Percentiles rank a stretch among this genome's conserved stretches.
Conservation (phyloP, 768 basidiomycete species). For the Kwoniella heveanensis region DNA sequence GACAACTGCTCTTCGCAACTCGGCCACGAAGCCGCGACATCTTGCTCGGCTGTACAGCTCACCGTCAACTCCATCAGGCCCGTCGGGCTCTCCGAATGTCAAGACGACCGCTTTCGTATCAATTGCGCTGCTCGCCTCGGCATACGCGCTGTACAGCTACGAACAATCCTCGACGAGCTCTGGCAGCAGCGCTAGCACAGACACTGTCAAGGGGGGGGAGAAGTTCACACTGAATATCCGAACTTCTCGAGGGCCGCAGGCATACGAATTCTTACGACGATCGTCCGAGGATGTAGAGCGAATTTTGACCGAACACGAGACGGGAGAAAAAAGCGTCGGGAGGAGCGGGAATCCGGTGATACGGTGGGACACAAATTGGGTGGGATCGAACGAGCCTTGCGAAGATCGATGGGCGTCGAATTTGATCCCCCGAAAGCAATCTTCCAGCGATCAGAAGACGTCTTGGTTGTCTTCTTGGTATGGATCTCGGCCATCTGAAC, state of each 20-base stretch:
- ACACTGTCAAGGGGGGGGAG: slow-evolving; percentile 3
- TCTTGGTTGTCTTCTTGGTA: neutral
- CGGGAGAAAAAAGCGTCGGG: slow-evolving; percentile 10
- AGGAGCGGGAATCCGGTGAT: slow-evolving; percentile 43
- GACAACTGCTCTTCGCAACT: neutral
- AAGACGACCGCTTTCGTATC: slow-evolving; percentile 22
- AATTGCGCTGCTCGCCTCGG: slow-evolving; percentile 25
- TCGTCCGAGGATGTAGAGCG: slow-evolving; percentile 30
- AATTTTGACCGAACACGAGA: slow-evolving; percentile 35
- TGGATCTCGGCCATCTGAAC: slow-evolving; percentile 5
- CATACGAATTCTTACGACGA: slow-evolving; percentile 31
- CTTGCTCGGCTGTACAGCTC: slow-evolving; percentile 10
- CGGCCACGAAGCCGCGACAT: neutral
- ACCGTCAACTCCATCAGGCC: neutral
- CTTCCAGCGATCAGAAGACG: slow-evolving; percentile 35
- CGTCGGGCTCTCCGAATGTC: neutral
- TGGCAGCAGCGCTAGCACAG: slow-evolving; percentile 1
- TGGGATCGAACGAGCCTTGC: slow-evolving; percentile 85
- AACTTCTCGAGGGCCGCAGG: slow-evolving; percentile 5
- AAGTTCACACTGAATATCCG: slow-evolving; percentile 30
- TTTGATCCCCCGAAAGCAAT: slow-evolving; percentile 66
- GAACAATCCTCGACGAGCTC: slow-evolving; percentile 4
- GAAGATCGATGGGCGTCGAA: slow-evolving; percentile 82
- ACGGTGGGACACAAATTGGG: slow-evolving; percentile 69
- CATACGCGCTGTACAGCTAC: slow-evolving; percentile 34